These are phyloP conservation scores for Dioscorea dumetorum DNA, from an alignment of 106 monocot species.

Conservation along the genomic window DNA sequence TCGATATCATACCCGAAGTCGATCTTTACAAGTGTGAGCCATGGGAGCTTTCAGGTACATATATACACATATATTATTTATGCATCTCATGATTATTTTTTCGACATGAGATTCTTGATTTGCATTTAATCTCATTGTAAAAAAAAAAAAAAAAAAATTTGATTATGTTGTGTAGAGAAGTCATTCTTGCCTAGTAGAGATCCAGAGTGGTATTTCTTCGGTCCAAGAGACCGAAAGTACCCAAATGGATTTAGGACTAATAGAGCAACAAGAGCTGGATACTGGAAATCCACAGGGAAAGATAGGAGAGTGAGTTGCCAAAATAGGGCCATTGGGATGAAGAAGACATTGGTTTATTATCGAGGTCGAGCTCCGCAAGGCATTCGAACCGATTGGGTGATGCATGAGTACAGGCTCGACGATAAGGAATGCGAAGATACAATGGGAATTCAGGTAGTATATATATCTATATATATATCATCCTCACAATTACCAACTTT, in stretches of 20 bases:
- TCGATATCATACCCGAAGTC: conserved; percentile 35
- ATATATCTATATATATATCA: background rate
- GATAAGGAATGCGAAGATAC: conserved; percentile 30
- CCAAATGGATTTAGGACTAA: conserved; percentile 33
- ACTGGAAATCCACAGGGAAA: conserved; percentile 41
- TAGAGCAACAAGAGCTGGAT: conserved; percentile 30
- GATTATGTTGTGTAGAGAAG: conserved; percentile 10
- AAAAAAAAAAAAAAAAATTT: too few species aligned
- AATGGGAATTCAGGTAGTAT: conserved; percentile 24
- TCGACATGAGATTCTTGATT: background rate
- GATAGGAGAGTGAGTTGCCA: conserved; percentile 20
- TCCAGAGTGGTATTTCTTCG: conserved; percentile 45
- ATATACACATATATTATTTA: background rate
- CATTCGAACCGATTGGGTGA: conserved; percentile 28
- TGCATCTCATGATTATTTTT: background rate
- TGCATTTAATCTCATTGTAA: background rate
- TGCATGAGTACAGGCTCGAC: conserved; percentile 34
- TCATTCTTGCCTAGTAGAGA: conserved; percentile 39
- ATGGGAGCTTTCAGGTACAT: conserved; percentile 28
- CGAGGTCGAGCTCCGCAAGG: conserved; percentile 35
- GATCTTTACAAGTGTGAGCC: conserved; percentile 25
- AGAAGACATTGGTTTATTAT: conserved; percentile 32
- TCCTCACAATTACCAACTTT: background rate
- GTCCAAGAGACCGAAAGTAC: conserved; percentile 29
- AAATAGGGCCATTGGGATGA: conserved; percentile 26